Evolutionary conservation across 257 asterid genomes (phyloP).

Genomic region (Lavandula angustifolia): DNA sequence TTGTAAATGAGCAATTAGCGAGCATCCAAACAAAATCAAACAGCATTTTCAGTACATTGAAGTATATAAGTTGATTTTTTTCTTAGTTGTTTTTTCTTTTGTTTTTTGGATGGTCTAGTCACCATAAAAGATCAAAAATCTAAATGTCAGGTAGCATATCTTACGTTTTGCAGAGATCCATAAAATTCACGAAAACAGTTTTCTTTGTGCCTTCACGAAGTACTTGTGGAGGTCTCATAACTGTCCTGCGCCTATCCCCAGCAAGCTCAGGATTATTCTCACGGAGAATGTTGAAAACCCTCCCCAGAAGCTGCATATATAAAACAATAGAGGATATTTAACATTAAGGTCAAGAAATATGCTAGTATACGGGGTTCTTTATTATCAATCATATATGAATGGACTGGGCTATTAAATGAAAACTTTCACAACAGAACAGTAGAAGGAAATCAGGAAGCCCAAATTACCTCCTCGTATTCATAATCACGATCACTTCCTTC

Average conservation of each 20-base stretch:
- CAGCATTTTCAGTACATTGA: neutral
- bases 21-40: constrained; percentile 11
- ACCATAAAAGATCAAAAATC: too few relatives aligned
- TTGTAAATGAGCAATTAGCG: neutral
- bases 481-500: constrained; percentile 94
- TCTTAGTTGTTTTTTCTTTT: too few relatives aligned
- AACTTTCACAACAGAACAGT: too few relatives aligned
- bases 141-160: constrained; percentile 22
- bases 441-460: neutral
- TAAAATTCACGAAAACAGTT: constrained; percentile 92
- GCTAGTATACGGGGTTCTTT: too few relatives aligned
- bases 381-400: too few relatives aligned
- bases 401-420: too few relatives aligned
- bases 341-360: too few relatives aligned
- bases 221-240: constrained; percentile 97
- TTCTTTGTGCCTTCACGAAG: constrained; percentile 99
- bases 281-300: constrained; percentile 88
- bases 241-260: constrained; percentile 98
- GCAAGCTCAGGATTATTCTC: constrained; percentile 98
- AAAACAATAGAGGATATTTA: constrained; percentile 5
- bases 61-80: too few relatives aligned
- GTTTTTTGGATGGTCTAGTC: too few relatives aligned
- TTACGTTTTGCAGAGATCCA: constrained; percentile 97
- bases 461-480: constrained; percentile 73
- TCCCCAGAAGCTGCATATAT: constrained; percentile 70